A percentile compares a stretch with the other conserved stretches of the same genome.
phyloP scores from a whole-genome alignment of 352 stramenopile species.

The Pythium aquatile region DNA sequence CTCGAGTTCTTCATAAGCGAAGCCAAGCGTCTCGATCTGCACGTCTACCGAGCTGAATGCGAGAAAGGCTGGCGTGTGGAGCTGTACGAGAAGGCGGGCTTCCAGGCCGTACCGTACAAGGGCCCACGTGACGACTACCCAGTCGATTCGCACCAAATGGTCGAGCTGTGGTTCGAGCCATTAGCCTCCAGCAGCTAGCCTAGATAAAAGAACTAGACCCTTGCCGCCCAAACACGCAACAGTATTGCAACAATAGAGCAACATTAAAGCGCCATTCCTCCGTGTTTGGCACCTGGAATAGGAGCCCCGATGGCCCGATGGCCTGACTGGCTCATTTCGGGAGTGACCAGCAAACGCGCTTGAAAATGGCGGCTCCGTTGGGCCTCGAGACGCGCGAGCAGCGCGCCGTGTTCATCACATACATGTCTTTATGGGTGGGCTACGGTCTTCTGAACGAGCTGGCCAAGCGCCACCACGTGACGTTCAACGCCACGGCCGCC shows the following conservation, averaged over 20 bases:
- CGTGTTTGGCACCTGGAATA: too few species aligned
- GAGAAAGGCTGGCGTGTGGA: conserved; percentile 31
- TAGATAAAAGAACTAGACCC: too few species aligned
- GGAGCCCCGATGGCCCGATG: too few species aligned
- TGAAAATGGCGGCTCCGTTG: conserved; percentile 45
- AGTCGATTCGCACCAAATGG: conserved; percentile 33
- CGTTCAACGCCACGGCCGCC: conserved; percentile 72
- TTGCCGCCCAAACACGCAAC: too few species aligned
- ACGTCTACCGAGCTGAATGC: conserved; percentile 33
- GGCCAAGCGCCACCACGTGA: conserved; percentile 61
- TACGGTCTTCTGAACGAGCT: conserved; percentile 81
- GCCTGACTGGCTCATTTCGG: too few species aligned
- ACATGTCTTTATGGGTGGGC: conserved; percentile 76
- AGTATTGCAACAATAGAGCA: too few species aligned
- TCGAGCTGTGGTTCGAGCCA: conserved; percentile 35
- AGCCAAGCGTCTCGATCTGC: conserved; percentile 11
- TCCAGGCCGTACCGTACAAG: conserved; percentile 33
- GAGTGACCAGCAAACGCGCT: too few species aligned
- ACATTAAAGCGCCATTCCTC: too few species aligned
- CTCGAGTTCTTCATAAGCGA: conserved; percentile 25
- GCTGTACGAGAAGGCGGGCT: conserved; percentile 27
- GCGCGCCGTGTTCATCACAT: conserved; percentile 72
- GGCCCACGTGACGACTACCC: conserved; percentile 32
- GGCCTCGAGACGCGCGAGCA: conserved; percentile 74
- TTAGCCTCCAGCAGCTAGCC: too few species aligned